A percentile compares a stretch with the other conserved stretches of the same genome.
Evolutionary conservation across 129 eudicot species (phyloP).

Genomic region (Flaveria linearis): DNA sequence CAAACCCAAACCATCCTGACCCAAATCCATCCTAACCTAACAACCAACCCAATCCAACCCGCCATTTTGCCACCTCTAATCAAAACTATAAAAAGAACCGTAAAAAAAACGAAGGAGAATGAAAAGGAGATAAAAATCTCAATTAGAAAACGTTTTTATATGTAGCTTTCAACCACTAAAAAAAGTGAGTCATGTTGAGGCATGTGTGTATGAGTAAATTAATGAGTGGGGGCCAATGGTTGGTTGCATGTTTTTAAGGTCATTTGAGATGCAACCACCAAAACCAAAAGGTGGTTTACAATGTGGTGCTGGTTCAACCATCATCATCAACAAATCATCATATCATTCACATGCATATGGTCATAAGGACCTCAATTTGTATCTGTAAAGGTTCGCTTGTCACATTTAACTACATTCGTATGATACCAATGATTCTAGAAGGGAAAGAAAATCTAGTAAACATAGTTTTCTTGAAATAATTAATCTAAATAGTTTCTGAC

Average conservation of each 20-base stretch:
- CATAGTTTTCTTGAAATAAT: background rate
- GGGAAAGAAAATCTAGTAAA: background rate
- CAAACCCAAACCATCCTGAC: too few species aligned
- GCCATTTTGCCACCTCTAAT: too few species aligned
- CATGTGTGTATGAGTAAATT: constrained; percentile 12
- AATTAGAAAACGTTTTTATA: background rate
- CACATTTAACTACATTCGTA: constrained; percentile 12
- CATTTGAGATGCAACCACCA: constrained; percentile 35
- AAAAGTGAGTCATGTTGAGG: constrained; percentile 2
- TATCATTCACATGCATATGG: constrained; percentile 30
- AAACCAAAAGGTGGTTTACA: constrained; percentile 33
- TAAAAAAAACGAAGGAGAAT: background rate
- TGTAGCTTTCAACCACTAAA: background rate
- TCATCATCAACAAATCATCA: constrained; percentile 14
- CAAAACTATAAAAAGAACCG: background rate
- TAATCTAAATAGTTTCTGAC: too few species aligned
- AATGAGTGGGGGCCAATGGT: constrained; percentile 33
- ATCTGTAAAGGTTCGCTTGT: constrained; percentile 7
- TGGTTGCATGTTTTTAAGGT: constrained; percentile 29
- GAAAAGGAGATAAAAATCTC: background rate
- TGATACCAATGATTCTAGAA: background rate
- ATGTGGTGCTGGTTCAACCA: constrained; percentile 26
- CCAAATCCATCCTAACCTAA: too few species aligned
- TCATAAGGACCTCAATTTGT: constrained; percentile 6
- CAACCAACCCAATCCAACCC: too few species aligned